Base-by-base conservation (phyloP, 345 rosid genomes). In the Sonneratia alba region DNA sequence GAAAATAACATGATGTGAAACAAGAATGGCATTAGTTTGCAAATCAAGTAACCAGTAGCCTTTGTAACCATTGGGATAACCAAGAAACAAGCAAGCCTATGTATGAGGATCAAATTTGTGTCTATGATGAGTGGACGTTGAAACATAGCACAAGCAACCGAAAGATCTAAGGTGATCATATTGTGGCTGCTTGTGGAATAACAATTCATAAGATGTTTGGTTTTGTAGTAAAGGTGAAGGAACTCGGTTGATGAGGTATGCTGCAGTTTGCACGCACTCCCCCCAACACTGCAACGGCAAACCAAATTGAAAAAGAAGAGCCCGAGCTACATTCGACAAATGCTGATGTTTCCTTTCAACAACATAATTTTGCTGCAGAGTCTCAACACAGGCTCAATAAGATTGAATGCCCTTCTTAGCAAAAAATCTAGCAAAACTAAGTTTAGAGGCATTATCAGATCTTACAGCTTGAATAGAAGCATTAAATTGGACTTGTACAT, bases 331-430 rank as follows among this genome's bases (percentile, higher is more conserved):
- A 37, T 71, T 62, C 21, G 59, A 32, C 11, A 71, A 14, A 1
- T 59, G 74, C 0, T 0, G 27, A 13, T 27, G 36, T 10, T 21
- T 71, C 6, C 47, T 13, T 45, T 70, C 66, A 18, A 70, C 66
- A 18, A 53, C 47, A 13, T 13, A 36, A 32, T 55, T n/a, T 8
- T 56, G 66, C 36, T 55, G 48, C 8, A 65, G 12, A 36, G 51
- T 10, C 0, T 0, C 0, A 36, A 3, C 21, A 38, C 34, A 70
- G 34, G 0, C 0, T 7, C 0, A 0, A 19, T 37, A 14, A 7
- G 36, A 43, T 24, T 3, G 16, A 42, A 70, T 13, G 13, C n/a
- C 14, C 0, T 36, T 21, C 7, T 21, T 0, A 0, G 27, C 4
- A 32, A 53, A 70, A 56, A 51, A 69, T 0, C 55, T 47, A 14